phyloP scores from a whole-genome alignment of 345 rosid species.

The Eutrema heterophyllum region DNA sequence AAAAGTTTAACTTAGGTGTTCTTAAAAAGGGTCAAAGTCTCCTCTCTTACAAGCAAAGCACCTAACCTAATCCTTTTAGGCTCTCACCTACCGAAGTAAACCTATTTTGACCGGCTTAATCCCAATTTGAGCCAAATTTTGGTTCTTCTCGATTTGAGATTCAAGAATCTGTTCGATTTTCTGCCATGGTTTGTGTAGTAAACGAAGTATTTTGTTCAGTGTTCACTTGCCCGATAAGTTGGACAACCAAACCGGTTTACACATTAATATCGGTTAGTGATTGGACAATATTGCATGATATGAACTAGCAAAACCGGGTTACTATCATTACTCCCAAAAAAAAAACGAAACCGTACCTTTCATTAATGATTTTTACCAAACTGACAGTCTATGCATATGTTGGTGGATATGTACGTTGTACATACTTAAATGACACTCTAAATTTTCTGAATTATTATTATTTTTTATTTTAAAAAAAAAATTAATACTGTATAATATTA shows the following conservation, averaged over 20 bases:
- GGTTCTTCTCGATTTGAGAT: not conserved
- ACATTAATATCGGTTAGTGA: not conserved
- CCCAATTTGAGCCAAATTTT: not conserved
- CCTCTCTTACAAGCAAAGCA: slow-evolving; percentile 29
- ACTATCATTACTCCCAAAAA: no score
- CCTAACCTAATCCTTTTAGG: not conserved
- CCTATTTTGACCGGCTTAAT: not conserved
- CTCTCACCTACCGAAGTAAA: not conserved
- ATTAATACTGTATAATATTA: no score
- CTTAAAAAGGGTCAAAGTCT: slow-evolving; percentile 13
- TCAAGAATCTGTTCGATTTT: not conserved
- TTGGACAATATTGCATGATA: not conserved
- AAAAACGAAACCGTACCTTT: not conserved
- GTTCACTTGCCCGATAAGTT: not conserved
- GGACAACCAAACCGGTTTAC: not conserved
- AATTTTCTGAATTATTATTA: no score
- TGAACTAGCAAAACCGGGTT: not conserved
- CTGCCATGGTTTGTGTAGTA: not conserved
- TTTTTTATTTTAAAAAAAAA: no score
- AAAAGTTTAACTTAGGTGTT: not conserved
- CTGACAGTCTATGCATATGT: no score
- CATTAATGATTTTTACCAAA: not conserved
- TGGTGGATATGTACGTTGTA: no score
- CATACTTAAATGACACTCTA: no score
- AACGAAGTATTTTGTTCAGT: not conserved